Conservation (phyloP, 805 yeast species). For the Nakazawaea ambrosiae region DNA sequence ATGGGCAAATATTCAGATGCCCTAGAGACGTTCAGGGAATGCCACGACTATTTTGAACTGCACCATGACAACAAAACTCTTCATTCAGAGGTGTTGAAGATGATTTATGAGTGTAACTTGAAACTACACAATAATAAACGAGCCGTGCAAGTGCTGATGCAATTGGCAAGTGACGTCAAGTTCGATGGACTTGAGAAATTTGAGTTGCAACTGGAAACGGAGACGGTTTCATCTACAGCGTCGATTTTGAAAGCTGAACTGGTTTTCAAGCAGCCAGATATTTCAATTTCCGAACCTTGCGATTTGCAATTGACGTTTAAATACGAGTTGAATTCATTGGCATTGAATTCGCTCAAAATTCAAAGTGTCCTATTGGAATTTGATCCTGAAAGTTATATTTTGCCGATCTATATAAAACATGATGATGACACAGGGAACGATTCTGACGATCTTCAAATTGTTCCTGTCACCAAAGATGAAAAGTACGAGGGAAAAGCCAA, state of each 20-base stretch:
- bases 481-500: neutral
- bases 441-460: too few species aligned
- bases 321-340: conserved; percentile 19
- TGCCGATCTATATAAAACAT: neutral
- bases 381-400: conserved; percentile 12
- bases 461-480: neutral
- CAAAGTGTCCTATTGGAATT: conserved; percentile 17
- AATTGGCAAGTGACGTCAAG: too few species aligned
- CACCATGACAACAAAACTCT: too few species aligned
- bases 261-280: conserved; percentile 13
- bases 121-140: conserved; percentile 23
- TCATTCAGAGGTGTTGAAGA: conserved; percentile 27
- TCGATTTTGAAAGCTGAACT: conserved; percentile 15
- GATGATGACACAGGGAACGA: neutral
- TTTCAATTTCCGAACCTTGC: conserved; percentile 17
- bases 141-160: neutral
- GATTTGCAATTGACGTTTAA: conserved; percentile 25
- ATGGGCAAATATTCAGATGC: conserved; percentile 31
- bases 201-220: too few species aligned
- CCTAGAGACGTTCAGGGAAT: conserved; percentile 26
- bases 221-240: too few species aligned
- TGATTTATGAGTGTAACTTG: conserved; percentile 31
- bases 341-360: conserved; percentile 14
- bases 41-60: neutral
- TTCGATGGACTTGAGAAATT: too few species aligned